Evolutionary conservation across 164 flowering plant genomes (phyloP).

Genomic region (Nymphaea thermarum): DNA sequence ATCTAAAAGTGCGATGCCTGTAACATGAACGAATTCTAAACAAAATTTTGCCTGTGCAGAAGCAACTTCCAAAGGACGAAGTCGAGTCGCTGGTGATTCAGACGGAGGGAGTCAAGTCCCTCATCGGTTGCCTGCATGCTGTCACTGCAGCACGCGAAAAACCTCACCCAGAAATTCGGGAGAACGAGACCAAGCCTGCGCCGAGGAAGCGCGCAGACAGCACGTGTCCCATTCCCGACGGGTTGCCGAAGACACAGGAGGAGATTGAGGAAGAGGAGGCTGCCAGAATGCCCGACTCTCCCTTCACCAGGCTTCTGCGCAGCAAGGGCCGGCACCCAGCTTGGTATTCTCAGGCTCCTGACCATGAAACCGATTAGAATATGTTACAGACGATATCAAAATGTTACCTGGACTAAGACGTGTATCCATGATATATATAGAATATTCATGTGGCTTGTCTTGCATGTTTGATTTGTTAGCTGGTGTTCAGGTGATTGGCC

Average conservation of each 20-base stretch:
- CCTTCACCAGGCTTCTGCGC: conserved; percentile 65
- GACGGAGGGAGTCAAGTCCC: conserved; percentile 49
- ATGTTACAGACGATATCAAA: background rate
- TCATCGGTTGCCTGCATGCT: conserved; percentile 55
- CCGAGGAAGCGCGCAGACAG: conserved; percentile 9
- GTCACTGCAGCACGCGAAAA: conserved; percentile 27
- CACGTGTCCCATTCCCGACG: conserved; percentile 55
- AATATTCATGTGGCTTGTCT: background rate
- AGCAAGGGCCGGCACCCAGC: conserved; percentile 52
- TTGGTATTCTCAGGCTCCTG: conserved; percentile 67
- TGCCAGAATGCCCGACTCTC: conserved; percentile 71
- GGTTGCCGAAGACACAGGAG: conserved; percentile 52
- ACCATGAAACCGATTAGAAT: conserved; percentile 66
- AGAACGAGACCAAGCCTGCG: conserved; percentile 3
- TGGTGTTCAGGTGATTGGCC: too few species aligned
- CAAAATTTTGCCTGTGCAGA: conserved; percentile 19
- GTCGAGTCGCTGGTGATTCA: conserved; percentile 51
- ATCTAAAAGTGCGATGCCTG: too few species aligned
- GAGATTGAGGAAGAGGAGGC: conserved; percentile 83
- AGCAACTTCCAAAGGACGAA: conserved; percentile 41
- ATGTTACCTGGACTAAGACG: background rate
- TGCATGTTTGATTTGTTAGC: background rate
- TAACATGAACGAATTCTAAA: background rate
- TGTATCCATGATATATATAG: too few species aligned
- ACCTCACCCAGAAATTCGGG: conserved; percentile 10